Conservation (phyloP, 2,329 filamentous ascomycete genomes). For the Botrytis deweyae region DNA sequence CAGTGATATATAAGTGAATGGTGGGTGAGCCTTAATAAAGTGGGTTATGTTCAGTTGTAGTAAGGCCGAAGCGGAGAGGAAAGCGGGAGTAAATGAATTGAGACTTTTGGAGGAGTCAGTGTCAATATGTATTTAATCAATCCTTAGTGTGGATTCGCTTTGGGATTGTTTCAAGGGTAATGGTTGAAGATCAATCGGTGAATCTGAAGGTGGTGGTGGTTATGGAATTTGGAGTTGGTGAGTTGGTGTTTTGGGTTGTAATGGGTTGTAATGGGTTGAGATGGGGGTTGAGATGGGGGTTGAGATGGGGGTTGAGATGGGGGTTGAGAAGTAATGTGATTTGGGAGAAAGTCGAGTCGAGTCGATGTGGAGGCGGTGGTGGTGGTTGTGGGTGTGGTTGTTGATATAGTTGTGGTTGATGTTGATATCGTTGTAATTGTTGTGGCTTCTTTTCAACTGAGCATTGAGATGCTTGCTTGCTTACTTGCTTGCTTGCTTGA, state of each 20-base stretch:
- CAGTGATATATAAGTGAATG: slow-evolving; percentile 6
- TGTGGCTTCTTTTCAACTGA: background rate
- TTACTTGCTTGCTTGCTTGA: background rate
- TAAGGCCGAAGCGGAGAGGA: slow-evolving; percentile 26
- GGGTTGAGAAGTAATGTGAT: background rate
- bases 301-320: background rate
- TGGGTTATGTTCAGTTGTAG: slow-evolving; percentile 20
- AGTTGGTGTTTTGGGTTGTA: background rate
- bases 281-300: background rate
- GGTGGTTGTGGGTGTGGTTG: too few relatives aligned
- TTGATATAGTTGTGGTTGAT: background rate
- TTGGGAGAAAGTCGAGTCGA: background rate
- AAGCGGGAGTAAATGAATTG: slow-evolving; percentile 26
- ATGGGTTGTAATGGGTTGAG: background rate
- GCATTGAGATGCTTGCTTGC: background rate
- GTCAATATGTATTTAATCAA: background rate
- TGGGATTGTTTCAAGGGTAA: background rate
- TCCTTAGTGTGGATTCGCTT: background rate
- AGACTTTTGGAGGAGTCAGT: background rate
- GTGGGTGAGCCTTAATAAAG: slow-evolving; percentile 35
- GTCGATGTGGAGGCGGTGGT: background rate
- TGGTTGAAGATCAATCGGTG: background rate
- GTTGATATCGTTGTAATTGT: background rate
- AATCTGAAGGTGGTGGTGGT: background rate
- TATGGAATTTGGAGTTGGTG: background rate